Percentiles rank a stretch among this genome's conserved stretches.
Conservation (phyloP, 2,329 filamentous ascomycete species). For the Epichloe sylvatica region DNA sequence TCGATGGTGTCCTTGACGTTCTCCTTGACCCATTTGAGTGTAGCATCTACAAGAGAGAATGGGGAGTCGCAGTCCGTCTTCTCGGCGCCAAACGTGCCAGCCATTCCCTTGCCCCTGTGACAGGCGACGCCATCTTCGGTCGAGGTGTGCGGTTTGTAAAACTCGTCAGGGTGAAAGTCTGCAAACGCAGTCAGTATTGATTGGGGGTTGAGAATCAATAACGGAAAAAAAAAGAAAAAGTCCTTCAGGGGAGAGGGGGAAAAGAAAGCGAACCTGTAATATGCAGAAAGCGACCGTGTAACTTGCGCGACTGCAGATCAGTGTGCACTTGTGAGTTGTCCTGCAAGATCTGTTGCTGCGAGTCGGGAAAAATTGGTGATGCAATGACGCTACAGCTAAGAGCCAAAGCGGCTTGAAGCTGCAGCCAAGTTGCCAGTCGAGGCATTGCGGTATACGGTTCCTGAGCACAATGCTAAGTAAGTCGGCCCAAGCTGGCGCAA, state of each 20-base stretch:
- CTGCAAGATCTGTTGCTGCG: constrained; percentile 6
- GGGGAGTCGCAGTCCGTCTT: constrained; percentile 84
- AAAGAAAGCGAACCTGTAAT: constrained; percentile 56
- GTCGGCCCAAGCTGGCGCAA: neutral
- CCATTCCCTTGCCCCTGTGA: constrained; percentile 62
- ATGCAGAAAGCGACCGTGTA: constrained; percentile 70
- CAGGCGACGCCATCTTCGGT: constrained; percentile 57
- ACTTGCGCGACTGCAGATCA: constrained; percentile 24
- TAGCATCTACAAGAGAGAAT: constrained; percentile 66
- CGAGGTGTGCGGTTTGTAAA: constrained; percentile 68
- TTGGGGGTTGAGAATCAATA: neutral
- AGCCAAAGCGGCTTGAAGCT: constrained; percentile 14
- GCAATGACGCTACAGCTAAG: constrained; percentile 11
- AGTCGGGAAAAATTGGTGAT: constrained; percentile 12
- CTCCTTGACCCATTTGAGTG: constrained; percentile 73
- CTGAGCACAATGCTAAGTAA: neutral
- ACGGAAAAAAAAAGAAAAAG: neutral
- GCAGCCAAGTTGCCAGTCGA: constrained; percentile 16
- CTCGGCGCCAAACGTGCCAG: constrained; percentile 73
- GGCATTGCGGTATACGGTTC: constrained; percentile 9
- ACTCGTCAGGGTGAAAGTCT: constrained; percentile 88
- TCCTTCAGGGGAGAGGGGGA: neutral
- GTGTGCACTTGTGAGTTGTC: neutral
- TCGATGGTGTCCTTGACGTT: constrained; percentile 69
- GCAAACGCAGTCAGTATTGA: constrained; percentile 4